These are phyloP conservation scores for Gaeumannomyces sp. DNA, from an alignment of 2,329 filamentous ascomycete genomes.

Conservation along the genomic window DNA sequence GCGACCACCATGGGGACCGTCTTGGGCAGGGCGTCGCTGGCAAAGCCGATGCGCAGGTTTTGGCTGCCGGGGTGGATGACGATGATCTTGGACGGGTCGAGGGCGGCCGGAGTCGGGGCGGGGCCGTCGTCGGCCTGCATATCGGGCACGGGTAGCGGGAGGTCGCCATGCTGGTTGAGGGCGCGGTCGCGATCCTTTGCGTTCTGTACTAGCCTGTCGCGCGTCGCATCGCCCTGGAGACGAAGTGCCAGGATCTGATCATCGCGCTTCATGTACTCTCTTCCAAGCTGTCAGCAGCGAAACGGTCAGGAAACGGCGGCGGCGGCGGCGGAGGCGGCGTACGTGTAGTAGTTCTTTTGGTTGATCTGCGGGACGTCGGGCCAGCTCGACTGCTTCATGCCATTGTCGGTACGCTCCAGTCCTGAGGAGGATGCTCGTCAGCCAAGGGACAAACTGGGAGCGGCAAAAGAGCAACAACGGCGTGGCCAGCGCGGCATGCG, in stretches of 20 bases:
- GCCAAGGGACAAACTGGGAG: not conserved
- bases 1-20: conserved; percentile 92
- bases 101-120: conserved; percentile 50
- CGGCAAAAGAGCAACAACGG: not conserved
- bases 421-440: conserved; percentile 44
- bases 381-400: conserved; percentile 93
- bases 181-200: conserved; percentile 85
- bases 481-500: not conserved
- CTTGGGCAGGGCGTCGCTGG: conserved; percentile 92
- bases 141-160: conserved; percentile 53
- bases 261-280: conserved; percentile 96
- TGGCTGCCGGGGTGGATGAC: conserved; percentile 95
- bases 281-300: conserved; percentile 31
- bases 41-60: conserved; percentile 87
- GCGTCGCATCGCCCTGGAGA: conserved; percentile 78
- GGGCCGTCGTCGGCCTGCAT: conserved; percentile 51
- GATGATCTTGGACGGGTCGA: conserved; percentile 82
- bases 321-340: conserved; percentile 29
- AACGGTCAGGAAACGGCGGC: not conserved
- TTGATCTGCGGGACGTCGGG: conserved; percentile 91
- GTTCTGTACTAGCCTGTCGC: conserved; percentile 75
- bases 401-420: conserved; percentile 94
- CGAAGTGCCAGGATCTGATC: conserved; percentile 89
- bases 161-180: conserved; percentile 67
- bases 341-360: conserved; percentile 99